phyloP scores from a whole-genome alignment of 345 rosid species.

The Abelmoschus esculentus region DNA sequence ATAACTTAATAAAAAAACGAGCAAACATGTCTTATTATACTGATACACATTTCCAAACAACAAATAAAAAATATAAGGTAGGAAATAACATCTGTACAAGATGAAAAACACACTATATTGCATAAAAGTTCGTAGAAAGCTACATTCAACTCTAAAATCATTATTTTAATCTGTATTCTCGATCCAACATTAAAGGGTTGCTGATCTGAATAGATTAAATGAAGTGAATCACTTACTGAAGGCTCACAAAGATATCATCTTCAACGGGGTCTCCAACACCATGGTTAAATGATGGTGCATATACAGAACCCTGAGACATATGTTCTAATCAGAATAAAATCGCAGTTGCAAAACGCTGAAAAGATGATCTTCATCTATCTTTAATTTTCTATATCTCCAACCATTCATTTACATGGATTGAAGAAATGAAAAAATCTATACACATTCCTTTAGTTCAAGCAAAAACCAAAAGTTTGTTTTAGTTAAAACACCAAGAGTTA shows the following conservation, averaged over 20 bases:
- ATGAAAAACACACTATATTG: not conserved
- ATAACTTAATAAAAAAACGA: not conserved
- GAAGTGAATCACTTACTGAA: conserved; percentile 53
- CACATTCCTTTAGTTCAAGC: not conserved
- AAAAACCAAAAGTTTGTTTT: not conserved
- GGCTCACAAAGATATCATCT: conserved; percentile 71
- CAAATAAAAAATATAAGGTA: not conserved
- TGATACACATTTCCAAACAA: not conserved
- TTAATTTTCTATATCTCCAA: not conserved
- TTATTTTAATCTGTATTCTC: not conserved
- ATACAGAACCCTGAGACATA: conserved; percentile 60
- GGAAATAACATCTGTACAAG: not conserved
- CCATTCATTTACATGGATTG: not conserved
- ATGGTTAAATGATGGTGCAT: conserved; percentile 88
- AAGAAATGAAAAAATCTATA: not conserved
- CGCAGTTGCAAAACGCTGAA: not conserved
- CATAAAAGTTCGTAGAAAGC: not conserved
- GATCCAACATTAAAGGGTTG: not conserved
- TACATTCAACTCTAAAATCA: not conserved
- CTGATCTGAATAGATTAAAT: not conserved
- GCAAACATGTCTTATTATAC: not conserved
- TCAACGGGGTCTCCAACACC: conserved; percentile 93
- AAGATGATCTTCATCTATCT: not conserved
- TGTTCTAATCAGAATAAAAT: conserved; percentile 11
- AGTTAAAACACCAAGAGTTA: conserved; percentile 6